Evolutionary conservation across 2,329 filamentous ascomycete genomes (phyloP).

Genomic region (Exophiala alcalophila): DNA sequence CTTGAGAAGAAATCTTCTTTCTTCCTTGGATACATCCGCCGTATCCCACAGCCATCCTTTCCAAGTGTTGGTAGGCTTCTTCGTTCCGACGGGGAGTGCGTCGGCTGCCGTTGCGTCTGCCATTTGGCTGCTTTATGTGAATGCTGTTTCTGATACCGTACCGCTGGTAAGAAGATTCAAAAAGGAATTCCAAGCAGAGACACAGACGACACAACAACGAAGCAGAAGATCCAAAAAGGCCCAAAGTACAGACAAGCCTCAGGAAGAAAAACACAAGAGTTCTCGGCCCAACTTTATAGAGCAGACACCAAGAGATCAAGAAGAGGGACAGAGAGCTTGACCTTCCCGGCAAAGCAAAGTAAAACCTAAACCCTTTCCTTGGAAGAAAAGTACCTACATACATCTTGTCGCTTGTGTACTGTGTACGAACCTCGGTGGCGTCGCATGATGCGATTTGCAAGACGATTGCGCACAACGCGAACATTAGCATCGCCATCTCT

Average conservation of each 20-base stretch:
- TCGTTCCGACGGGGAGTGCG: slow-evolving; percentile 1
- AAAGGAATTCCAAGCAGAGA: background rate
- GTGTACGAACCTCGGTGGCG: slow-evolving; percentile 1
- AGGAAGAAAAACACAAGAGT: slow-evolving; percentile 1
- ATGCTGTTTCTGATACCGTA: too few relatives aligned
- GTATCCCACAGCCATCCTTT: slow-evolving; percentile 25
- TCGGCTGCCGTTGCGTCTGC: slow-evolving; percentile 8
- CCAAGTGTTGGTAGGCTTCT: slow-evolving; percentile 14
- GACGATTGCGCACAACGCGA: background rate
- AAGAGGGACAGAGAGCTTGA: background rate
- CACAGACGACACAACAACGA: background rate
- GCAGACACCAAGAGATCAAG: background rate
- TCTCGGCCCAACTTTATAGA: background rate
- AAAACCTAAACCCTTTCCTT: too few relatives aligned
- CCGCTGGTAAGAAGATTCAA: too few relatives aligned
- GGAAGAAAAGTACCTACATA: too few relatives aligned
- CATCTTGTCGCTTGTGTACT: background rate
- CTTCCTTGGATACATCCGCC: slow-evolving; percentile 19
- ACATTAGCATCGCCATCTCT: too few relatives aligned
- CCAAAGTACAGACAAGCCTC: background rate
- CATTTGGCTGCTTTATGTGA: too few relatives aligned
- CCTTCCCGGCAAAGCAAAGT: too few relatives aligned
- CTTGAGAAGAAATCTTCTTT: slow-evolving; percentile 19
- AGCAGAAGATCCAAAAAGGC: background rate
- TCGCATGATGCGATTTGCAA: slow-evolving; percentile 7